Percentiles rank a stretch among this genome's conserved stretches.
Conservation (phyloP, 192 early-diverging fungal species). For the Coemansia sp. region DNA sequence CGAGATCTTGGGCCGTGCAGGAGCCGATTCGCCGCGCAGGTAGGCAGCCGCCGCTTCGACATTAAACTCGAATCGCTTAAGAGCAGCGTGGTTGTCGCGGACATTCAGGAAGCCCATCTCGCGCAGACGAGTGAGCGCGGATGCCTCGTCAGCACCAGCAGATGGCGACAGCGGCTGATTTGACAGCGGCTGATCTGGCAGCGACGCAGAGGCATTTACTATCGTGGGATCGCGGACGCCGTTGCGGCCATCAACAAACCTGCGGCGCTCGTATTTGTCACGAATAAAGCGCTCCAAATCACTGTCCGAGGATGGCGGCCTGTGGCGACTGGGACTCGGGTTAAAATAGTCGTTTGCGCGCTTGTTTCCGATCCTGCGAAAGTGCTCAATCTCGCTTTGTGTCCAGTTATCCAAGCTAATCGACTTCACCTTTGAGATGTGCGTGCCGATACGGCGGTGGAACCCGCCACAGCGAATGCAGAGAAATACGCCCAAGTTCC, state of each 20-base stretch:
- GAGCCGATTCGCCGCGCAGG: slow-evolving; percentile 58
- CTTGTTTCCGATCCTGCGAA: slow-evolving; percentile 61
- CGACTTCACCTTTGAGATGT: slow-evolving; percentile 91
- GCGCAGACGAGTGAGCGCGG: slow-evolving; percentile 54
- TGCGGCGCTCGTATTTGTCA: slow-evolving; percentile 86
- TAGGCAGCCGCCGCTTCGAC: slow-evolving; percentile 76
- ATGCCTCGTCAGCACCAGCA: slow-evolving; percentile 26
- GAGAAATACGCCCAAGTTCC: slow-evolving; percentile 90
- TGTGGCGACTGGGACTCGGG: slow-evolving; percentile 68
- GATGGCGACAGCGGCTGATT: slow-evolving; percentile 19
- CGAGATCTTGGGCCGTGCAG: slow-evolving; percentile 16
- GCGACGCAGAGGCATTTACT: background rate
- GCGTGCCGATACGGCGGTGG: slow-evolving; percentile 85
- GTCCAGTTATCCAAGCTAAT: slow-evolving; percentile 91
- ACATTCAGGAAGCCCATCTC: slow-evolving; percentile 89
- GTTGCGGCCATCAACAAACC: slow-evolving; percentile 59
- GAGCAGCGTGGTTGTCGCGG: slow-evolving; percentile 64
- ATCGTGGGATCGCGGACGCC: slow-evolving; percentile 42
- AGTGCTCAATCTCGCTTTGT: slow-evolving; percentile 74
- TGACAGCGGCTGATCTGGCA: slow-evolving; percentile 5
- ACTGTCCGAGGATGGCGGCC: slow-evolving; percentile 67
- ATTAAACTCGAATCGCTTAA: slow-evolving; percentile 71
- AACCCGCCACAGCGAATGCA: slow-evolving; percentile 90
- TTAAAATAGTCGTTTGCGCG: slow-evolving; percentile 73
- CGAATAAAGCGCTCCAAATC: slow-evolving; percentile 90